Evolutionary conservation across 2,329 filamentous ascomycete genomes (phyloP), one percentile per base, ranked within the genome.

Genomic region (Esteya vermicola): DNA sequence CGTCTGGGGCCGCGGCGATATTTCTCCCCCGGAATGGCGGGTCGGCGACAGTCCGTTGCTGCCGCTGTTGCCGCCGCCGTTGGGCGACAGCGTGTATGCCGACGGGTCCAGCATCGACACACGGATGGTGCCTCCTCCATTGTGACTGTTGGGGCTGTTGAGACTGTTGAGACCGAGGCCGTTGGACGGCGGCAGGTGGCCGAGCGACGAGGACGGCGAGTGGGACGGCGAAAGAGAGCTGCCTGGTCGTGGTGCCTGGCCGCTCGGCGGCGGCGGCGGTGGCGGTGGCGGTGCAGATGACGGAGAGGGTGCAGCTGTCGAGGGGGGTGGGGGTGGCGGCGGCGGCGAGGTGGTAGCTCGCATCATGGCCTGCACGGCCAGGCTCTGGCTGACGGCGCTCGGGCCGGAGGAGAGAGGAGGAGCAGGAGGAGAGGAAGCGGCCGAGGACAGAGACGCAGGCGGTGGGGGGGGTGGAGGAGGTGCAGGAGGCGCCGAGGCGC

Each of bases 81-180:
- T 84, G 7, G 69, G 63, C 18, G 69, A 68, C 33, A 86, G 65
- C 1, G 84, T 91, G 57, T 86, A 91, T 12, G 78, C 70, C 52
- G 77, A 83, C 1, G 84, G 72, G 53, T 89, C 81, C 13, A 91
- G 63, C 66, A 83, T 75, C 6, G 78, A 71, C 35, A 68, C 64
- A 30, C 68, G 67, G 57, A 78, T 53, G 50, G n/a, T n/a, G n/a
- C n/a, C n/a, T n/a, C n/a, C n/a, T n/a, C n/a, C n/a, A n/a, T n/a
- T n/a, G n/a, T n/a, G n/a, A n/a, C n/a, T n/a, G n/a, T n/a, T n/a
- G n/a, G n/a, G n/a, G n/a, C n/a, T n/a, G n/a, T n/a, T n/a, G n/a
- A n/a, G n/a, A 20, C n/a, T 18, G 42, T 25, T 22, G 42, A 57
- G 6, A 62, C 52, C 36, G 54, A 53, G 22, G 57, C 12, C 12